phyloP scores from a whole-genome alignment of 495 filamentous ascomycete species.

The Staphylotrichum tortipilum region DNA sequence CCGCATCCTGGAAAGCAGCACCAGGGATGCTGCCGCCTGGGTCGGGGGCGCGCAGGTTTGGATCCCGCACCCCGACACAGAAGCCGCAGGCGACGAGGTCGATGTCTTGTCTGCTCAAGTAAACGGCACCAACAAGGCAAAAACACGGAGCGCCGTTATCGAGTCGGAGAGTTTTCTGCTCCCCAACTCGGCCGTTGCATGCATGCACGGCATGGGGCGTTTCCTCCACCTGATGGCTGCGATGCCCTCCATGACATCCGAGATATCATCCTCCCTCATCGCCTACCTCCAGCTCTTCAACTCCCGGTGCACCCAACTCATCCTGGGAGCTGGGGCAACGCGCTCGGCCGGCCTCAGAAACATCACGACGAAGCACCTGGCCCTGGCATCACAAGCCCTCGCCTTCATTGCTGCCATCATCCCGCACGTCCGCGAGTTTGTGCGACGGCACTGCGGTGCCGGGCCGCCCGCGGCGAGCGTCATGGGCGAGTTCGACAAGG shows the following conservation, averaged over 20 bases:
- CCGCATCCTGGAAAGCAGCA: conserved; percentile 69
- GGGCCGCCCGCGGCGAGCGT: conserved; percentile 39
- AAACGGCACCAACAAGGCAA: conserved; percentile 57
- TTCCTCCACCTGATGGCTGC: conserved; percentile 75
- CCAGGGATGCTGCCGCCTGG: conserved; percentile 71
- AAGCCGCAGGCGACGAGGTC: conserved; percentile 8
- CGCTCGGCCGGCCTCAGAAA: conserved; percentile 86
- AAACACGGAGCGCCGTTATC: conserved; percentile 62
- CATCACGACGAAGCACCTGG: conserved; percentile 93
- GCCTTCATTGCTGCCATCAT: conserved; percentile 81
- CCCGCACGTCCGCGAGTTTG: conserved; percentile 85
- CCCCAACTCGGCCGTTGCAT: conserved; percentile 68
- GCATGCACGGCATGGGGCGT: conserved; percentile 68
- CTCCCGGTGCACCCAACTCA: conserved; percentile 84
- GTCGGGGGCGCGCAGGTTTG: conserved; percentile 61
- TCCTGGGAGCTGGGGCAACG: conserved; percentile 89
- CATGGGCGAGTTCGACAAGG: conserved; percentile 89
- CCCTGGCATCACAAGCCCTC: conserved; percentile 81
- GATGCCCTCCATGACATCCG: conserved; percentile 79
- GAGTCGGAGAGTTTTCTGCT: conserved; percentile 82
- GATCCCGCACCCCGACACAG: conserved; percentile 41
- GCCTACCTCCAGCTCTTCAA: conserved; percentile 82
- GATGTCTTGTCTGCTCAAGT: conserved; percentile 20
- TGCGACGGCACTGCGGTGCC: conserved; percentile 64
- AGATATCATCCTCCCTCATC: conserved; percentile 59